phyloP scores from a whole-genome alignment of 345 rosid species.

The Salix caprea region DNA sequence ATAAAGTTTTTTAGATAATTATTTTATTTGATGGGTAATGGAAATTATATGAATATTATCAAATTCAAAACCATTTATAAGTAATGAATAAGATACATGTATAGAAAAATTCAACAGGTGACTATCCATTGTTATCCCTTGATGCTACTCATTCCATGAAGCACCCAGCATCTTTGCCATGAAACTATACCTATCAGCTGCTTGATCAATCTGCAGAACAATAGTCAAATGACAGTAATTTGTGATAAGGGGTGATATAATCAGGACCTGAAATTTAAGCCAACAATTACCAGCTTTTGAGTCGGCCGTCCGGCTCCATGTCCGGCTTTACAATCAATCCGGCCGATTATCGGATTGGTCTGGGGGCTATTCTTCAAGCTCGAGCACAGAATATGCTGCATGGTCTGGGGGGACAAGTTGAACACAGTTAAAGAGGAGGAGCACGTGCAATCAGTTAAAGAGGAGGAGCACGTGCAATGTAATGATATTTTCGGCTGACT shows the following conservation, averaged over 20 bases:
- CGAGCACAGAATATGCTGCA: conserved; percentile 66
- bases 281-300: conserved; percentile 55
- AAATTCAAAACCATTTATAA: too few relatives aligned
- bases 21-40: too few relatives aligned
- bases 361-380: conserved; percentile 78
- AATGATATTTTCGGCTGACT: not conserved
- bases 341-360: conserved; percentile 78
- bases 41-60: too few relatives aligned
- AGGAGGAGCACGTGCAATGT: not conserved
- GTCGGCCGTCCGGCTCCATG: conserved; percentile 94
- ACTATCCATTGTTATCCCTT: too few relatives aligned
- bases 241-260: not conserved
- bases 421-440: not conserved
- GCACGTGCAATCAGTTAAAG: not conserved
- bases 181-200: conserved; percentile 74
- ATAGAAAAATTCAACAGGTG: too few relatives aligned
- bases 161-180: conserved; percentile 76
- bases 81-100: too few relatives aligned
- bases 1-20: too few relatives aligned
- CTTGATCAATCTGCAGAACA: conserved; percentile 65
- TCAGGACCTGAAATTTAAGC: not conserved
- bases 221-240: not conserved
- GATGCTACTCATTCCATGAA: conserved; percentile 52
- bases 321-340: conserved; percentile 85
- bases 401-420: conserved; percentile 44